Evolutionary conservation across 805 yeast genomes (phyloP).

Genomic region (Lipomyces spencermartinsiae): DNA sequence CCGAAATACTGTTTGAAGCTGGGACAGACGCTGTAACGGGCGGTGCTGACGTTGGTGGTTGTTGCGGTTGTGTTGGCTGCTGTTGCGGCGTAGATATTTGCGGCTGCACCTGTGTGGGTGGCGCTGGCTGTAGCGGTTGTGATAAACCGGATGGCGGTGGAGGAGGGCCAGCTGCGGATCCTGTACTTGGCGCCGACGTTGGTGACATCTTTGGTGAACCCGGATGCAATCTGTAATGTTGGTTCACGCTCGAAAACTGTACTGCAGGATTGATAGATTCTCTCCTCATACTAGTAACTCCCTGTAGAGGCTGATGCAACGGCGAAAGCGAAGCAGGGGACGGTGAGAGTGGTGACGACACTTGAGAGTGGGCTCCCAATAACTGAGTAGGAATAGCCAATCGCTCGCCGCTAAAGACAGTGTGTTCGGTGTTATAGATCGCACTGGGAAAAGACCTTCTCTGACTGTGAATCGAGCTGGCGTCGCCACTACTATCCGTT

Average conservation of each 20-base stretch:
- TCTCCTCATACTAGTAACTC: constrained; percentile 4
- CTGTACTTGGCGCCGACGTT: constrained; percentile 16
- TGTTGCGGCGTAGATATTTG: constrained; percentile 6
- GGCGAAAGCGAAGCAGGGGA: constrained; percentile 29
- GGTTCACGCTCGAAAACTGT: constrained; percentile 30
- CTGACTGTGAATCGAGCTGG: not conserved
- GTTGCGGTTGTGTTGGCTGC: constrained; percentile 8
- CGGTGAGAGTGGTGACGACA: constrained; percentile 16
- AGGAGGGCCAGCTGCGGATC: constrained; percentile 12
- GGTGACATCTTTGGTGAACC: constrained; percentile 18
- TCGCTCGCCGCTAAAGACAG: not conserved
- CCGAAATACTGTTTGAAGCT: not conserved
- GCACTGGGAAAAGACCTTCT: constrained; percentile 11
- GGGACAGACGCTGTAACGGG: not conserved
- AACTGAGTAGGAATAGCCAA: not conserved
- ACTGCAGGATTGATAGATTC: constrained; percentile 31
- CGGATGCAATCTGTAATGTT: constrained; percentile 28
- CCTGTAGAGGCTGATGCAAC: constrained; percentile 16
- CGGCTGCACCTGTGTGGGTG: constrained; percentile 11
- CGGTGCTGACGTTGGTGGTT: constrained; percentile 3
- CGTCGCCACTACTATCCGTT: constrained; percentile 23
- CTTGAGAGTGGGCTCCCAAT: not conserved
- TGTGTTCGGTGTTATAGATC: constrained; percentile 11
- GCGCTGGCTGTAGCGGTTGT: constrained; percentile 13
- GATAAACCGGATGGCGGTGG: not conserved